Base-by-base conservation (phyloP, 257 asterid species). In the Dorcoceras hygrometricum region DNA sequence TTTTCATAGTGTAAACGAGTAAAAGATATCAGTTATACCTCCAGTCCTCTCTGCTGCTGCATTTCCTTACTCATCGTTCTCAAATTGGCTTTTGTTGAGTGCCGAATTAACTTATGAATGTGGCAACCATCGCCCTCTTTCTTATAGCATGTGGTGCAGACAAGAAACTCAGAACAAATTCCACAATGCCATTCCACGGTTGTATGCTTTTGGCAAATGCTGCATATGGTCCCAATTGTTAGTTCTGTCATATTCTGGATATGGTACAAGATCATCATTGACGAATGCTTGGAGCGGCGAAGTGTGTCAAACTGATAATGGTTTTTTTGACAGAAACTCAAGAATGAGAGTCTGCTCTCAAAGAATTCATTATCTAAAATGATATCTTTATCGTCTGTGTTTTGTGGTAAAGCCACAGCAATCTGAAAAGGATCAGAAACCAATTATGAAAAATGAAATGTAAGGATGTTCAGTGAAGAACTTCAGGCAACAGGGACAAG, bases 211-310 rank as follows among this genome's bases (percentile, higher is more conserved):
- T 68, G 78, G 69, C 84, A 80, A 59, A 68, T 62, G 67, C 77
- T 65, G 73, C 88, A 80, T n/a, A 65, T 57, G 28, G 69, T 70
- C 57, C 25, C 55, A 56, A n/a, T 27, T 27, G 62, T 65, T 50
- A 65, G 43, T 22, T 66, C 29, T 23, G 67, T 57, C 66, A 29
- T 65, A 50, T 77, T 71, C 76, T 72, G 74, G 69, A 89, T 89
- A 72, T 84, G 86, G 73, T 82, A 72, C 68, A 90, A 39, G 75
- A 90, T 86, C 95, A 90, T 90, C 95, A 87, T 90, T n/a, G 95
- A 76, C 11, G 97, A 90, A 72, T 87, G 81, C 78, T 90, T 90
- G 50, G 95, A 95, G 23, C 86, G 87, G 10, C 94, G 89, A 68
- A 82, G 84, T 4, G 91, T 67, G 63, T 83, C 85, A 57, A 90